A percentile compares a stretch with the other conserved stretches of the same genome.
phyloP scores from a whole-genome alignment of 2,329 filamentous ascomycete genomes.

The Penicillium sp. region DNA sequence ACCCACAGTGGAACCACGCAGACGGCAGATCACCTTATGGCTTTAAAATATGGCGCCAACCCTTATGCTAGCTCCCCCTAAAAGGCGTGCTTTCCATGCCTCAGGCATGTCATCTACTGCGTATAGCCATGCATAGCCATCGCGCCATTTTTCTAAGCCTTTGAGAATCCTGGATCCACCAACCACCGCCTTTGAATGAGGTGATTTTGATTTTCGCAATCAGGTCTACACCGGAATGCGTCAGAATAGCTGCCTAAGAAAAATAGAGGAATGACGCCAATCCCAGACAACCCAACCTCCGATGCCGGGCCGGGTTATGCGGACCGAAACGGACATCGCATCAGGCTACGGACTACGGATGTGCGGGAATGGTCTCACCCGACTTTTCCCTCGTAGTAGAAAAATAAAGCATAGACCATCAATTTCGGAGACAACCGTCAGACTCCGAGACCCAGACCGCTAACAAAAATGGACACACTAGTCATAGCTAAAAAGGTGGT shows the following conservation, averaged over 20 bases:
- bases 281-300: background rate
- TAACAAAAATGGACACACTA: background rate
- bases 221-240: constrained; percentile 2
- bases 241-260: background rate
- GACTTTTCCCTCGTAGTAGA: background rate
- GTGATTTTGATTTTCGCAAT: background rate
- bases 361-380: background rate
- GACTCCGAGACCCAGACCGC: constrained; percentile 3
- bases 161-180: background rate
- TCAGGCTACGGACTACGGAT: constrained; percentile 15
- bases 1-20: constrained; percentile 18
- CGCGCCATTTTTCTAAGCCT: constrained; percentile 10
- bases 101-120: constrained; percentile 1
- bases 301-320: constrained; percentile 7
- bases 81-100: constrained; percentile 17
- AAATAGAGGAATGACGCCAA: constrained; percentile 7
- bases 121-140: background rate
- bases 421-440: constrained; percentile 9
- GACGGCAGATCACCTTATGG: constrained; percentile 20
- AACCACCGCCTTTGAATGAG: background rate
- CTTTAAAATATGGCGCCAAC: constrained; percentile 16
- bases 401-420: constrained; percentile 5
- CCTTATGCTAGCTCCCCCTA: constrained; percentile 2
- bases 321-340: constrained; percentile 20
- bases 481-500: background rate